phyloP scores from a whole-genome alignment of 352 stramenopile species.

The Globisporangium sylvaticum region DNA sequence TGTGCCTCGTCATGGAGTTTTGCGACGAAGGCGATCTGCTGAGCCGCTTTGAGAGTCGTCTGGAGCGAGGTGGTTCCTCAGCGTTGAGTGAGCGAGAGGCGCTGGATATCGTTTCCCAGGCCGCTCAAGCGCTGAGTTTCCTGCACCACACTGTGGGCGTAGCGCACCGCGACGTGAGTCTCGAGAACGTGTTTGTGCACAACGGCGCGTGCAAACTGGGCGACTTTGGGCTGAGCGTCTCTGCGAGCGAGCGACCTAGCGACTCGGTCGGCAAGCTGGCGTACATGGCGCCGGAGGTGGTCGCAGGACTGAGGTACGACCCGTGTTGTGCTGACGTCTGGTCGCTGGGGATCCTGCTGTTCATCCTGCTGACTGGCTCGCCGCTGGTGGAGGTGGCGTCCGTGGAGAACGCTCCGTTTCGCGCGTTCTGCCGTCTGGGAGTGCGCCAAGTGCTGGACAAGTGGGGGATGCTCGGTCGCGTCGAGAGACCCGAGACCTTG shows the following conservation, averaged over 20 bases:
- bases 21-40: neutral
- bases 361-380: constrained; percentile 53
- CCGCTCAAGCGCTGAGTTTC: neutral
- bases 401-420: too few species aligned
- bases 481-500: too few species aligned
- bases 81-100: neutral
- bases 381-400: constrained; percentile 39
- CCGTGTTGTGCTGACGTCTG: constrained; percentile 44
- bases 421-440: too few species aligned
- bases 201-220: neutral
- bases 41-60: neutral
- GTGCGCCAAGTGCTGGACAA: too few species aligned
- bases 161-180: neutral
- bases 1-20: neutral
- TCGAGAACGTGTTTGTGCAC: constrained; percentile 3
- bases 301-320: constrained; percentile 32
- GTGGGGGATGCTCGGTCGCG: neutral
- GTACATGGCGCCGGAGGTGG: constrained; percentile 51
- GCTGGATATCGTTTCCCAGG: neutral
- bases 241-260: too few species aligned
- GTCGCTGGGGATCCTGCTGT: constrained; percentile 59
- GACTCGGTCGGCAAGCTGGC: constrained; percentile 36
- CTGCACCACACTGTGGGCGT: neutral
- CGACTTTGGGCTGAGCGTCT: neutral
- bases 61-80: neutral